Percentiles rank a stretch among this genome's conserved stretches.
Evolutionary conservation across 331 rosid species (phyloP).

Genomic region (Quercus phellos): DNA sequence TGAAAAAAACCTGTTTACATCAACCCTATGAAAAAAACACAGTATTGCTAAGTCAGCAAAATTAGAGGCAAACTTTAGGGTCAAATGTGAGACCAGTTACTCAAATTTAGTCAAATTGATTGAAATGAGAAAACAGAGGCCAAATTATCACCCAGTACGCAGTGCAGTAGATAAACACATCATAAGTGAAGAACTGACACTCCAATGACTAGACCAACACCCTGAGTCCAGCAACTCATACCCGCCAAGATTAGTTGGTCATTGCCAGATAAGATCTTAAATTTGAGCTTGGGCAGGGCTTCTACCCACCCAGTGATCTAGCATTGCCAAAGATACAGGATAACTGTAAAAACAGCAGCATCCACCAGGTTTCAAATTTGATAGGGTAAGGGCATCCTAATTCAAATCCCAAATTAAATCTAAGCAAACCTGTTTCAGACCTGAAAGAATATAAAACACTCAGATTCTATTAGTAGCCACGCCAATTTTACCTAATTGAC

Average conservation of each 20-base stretch:
- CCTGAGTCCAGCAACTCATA: background rate
- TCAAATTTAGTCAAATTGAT: no score
- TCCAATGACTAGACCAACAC: background rate
- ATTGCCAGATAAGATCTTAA: background rate
- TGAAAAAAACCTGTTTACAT: background rate
- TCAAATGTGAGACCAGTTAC: no score
- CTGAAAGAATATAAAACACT: background rate
- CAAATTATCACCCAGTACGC: no score
- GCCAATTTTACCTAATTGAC: background rate
- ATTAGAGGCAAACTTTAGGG: no score
- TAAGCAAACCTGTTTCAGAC: background rate
- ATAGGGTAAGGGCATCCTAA: background rate
- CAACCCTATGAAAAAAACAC: background rate
- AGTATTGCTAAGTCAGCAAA: background rate
- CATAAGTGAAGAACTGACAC: background rate
- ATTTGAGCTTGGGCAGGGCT: background rate
- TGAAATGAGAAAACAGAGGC: no score
- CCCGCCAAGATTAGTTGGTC: background rate
- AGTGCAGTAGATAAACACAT: background rate
- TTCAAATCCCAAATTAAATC: background rate
- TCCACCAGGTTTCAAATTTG: background rate
- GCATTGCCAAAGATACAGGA: background rate
- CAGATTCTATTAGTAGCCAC: background rate
- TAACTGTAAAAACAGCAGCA: background rate
- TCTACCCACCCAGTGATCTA: background rate